Percentiles rank a stretch among this genome's conserved stretches.
Evolutionary conservation across 106 monocot species (phyloP).

Genomic region (Acorus gramineus): DNA sequence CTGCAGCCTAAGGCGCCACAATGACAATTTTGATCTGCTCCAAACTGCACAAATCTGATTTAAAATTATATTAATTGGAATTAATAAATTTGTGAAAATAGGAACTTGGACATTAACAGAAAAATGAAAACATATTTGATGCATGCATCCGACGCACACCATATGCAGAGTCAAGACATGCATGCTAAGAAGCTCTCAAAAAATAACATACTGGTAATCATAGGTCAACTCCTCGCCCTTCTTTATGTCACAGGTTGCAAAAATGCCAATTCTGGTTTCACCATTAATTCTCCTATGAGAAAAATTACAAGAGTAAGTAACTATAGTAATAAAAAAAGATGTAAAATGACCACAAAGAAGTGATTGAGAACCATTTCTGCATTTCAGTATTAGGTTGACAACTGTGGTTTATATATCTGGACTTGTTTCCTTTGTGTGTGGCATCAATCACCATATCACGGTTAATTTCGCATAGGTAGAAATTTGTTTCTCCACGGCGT

Average conservation of each 20-base stretch:
- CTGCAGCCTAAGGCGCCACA: slow-evolving; percentile 76
- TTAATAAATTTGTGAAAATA: slow-evolving; percentile 3
- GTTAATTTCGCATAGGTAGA: slow-evolving; percentile 90
- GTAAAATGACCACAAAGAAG: not conserved
- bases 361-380: slow-evolving; percentile 80
- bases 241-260: slow-evolving; percentile 74
- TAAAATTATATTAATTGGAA: not conserved
- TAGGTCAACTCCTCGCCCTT: slow-evolving; percentile 80
- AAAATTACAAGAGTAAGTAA: no score
- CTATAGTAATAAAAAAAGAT: slow-evolving; percentile 4
- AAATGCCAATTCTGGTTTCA: slow-evolving; percentile 98
- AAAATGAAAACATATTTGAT: no score
- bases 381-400: slow-evolving; percentile 97
- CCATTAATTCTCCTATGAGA: slow-evolving; percentile 73
- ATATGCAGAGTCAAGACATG: not conserved
- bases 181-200: not conserved
- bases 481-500: slow-evolving; percentile 74
- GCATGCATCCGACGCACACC: no score
- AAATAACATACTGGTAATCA: slow-evolving; percentile 76
- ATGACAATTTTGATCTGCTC: slow-evolving; percentile 88
- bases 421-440: slow-evolving; percentile 93
- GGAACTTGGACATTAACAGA: not conserved
- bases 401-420: slow-evolving; percentile 95
- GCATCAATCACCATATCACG: slow-evolving; percentile 99
- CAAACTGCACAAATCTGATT: slow-evolving; percentile 94